Percentiles rank a stretch among this genome's conserved stretches.
Conservation (phyloP, 2,329 filamentous ascomycete species). For the Dothistroma septosporum region DNA sequence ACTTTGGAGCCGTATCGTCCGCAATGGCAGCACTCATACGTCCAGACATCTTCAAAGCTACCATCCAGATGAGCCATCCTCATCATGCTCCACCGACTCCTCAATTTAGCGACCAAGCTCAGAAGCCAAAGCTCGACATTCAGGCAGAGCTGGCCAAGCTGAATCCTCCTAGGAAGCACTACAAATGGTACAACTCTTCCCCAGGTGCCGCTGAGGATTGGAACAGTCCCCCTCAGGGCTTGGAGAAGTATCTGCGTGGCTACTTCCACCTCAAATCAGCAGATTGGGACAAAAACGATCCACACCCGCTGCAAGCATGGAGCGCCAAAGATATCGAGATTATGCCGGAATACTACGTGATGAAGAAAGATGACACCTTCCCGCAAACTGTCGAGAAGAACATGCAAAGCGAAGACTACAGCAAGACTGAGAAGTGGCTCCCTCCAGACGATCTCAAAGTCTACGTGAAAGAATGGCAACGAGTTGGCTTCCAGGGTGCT, state of each 20-base stretch:
- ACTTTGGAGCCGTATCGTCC: slow-evolving; percentile 61
- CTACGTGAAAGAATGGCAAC: slow-evolving; percentile 57
- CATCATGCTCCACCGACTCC: slow-evolving; percentile 53
- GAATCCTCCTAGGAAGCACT: slow-evolving; percentile 60
- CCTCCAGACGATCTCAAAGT: slow-evolving; percentile 54
- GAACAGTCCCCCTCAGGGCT: slow-evolving; percentile 47
- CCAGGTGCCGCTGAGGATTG: slow-evolving; percentile 46
- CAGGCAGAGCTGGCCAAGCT: slow-evolving; percentile 54
- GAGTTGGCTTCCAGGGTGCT: slow-evolving; percentile 62
- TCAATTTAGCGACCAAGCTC: slow-evolving; percentile 45
- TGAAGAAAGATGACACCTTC: slow-evolving; percentile 57
- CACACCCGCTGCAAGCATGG: slow-evolving; percentile 54
- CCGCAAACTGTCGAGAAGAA: slow-evolving; percentile 53
- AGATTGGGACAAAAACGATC: slow-evolving; percentile 49
- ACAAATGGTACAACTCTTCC: slow-evolving; percentile 63
- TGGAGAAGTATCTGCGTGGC: slow-evolving; percentile 59
- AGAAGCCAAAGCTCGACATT: slow-evolving; percentile 42
- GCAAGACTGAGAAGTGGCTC: slow-evolving; percentile 53
- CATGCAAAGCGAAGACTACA: slow-evolving; percentile 52
- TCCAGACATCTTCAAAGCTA: slow-evolving; percentile 60
- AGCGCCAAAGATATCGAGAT: slow-evolving; percentile 53
- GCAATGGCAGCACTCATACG: slow-evolving; percentile 58
- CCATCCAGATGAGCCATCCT: slow-evolving; percentile 63
- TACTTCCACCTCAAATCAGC: slow-evolving; percentile 67
- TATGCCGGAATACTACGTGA: slow-evolving; percentile 66